phyloP scores from a whole-genome alignment of 192 early-diverging fungal species.

The Umbelopsis vinacea region DNA sequence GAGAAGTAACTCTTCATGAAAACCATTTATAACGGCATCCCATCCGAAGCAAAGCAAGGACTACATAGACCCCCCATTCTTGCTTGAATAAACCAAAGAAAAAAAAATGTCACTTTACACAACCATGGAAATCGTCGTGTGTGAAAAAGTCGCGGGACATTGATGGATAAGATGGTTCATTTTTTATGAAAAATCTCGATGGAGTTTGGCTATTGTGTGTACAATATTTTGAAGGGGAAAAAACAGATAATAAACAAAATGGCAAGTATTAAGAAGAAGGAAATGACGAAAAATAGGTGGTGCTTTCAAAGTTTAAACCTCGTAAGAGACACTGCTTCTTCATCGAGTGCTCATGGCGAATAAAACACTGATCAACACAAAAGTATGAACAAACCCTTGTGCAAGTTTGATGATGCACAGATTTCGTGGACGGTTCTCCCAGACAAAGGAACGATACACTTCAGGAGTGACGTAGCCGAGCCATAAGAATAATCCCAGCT shows the following conservation, averaged over 20 bases:
- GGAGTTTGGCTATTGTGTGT: too few species aligned
- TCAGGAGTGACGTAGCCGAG: constrained; percentile 8
- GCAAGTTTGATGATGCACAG: constrained; percentile 9
- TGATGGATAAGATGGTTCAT: too few species aligned
- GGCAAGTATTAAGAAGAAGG: too few species aligned
- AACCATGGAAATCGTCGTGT: too few species aligned
- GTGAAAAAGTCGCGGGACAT: too few species aligned
- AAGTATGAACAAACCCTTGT: constrained; percentile 11
- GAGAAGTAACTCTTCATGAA: background rate
- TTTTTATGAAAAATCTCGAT: too few species aligned
- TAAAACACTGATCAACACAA: background rate
- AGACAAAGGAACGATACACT: constrained; percentile 9
- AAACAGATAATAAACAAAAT: too few species aligned
- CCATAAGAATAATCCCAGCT: constrained; percentile 9
- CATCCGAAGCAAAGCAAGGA: background rate
- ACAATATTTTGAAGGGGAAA: too few species aligned
- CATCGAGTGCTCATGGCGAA: constrained; percentile 3
- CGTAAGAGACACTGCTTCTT: too few species aligned
- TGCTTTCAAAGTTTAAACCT: background rate
- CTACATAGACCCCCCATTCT: background rate
- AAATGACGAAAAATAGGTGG: too few species aligned
- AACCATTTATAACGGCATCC: background rate
- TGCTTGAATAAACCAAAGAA: background rate
- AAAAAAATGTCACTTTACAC: background rate
- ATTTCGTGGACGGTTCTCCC: constrained; percentile 8